Evolutionary conservation across 192 early-diverging fungal genomes (phyloP).

Genomic region (Spinellus fusiger): DNA sequence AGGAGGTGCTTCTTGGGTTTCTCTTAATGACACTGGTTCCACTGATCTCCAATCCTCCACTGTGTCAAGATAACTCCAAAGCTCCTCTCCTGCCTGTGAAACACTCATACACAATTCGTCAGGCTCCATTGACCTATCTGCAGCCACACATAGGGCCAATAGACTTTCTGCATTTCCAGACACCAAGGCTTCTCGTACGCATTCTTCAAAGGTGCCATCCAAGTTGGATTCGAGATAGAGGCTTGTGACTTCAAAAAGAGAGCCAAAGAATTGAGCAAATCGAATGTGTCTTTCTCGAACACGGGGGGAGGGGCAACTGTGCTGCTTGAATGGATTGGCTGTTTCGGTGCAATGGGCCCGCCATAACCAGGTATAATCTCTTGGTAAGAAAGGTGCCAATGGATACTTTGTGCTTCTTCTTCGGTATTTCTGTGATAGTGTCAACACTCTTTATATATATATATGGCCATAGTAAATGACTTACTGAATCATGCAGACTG

Average conservation of each 20-base stretch:
- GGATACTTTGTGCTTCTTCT: constrained; percentile 32
- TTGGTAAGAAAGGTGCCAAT: constrained; percentile 34
- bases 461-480: background rate
- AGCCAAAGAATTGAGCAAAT: constrained; percentile 31
- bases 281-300: constrained; percentile 4
- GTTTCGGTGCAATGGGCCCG: constrained; percentile 16
- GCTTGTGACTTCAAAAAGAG: constrained; percentile 26
- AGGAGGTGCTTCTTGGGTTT: constrained; percentile 8
- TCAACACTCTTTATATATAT: background rate
- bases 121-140: constrained; percentile 18
- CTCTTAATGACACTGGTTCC: background rate
- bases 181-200: constrained; percentile 29
- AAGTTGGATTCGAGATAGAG: constrained; percentile 31
- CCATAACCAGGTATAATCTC: constrained; percentile 30
- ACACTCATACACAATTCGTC: constrained; percentile 30
- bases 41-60: constrained; percentile 13
- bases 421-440: constrained; percentile 25
- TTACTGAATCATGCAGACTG: constrained; percentile 31
- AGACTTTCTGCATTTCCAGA: constrained; percentile 27
- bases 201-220: constrained; percentile 33
- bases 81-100: constrained; percentile 24
- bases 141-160: constrained; percentile 19
- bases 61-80: constrained; percentile 20
- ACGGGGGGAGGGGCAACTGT: background rate
- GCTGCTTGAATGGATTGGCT: background rate